Base-by-base conservation (phyloP, 1,284 basidiomycete species). In the Apiotrichum veenhuisii region DNA sequence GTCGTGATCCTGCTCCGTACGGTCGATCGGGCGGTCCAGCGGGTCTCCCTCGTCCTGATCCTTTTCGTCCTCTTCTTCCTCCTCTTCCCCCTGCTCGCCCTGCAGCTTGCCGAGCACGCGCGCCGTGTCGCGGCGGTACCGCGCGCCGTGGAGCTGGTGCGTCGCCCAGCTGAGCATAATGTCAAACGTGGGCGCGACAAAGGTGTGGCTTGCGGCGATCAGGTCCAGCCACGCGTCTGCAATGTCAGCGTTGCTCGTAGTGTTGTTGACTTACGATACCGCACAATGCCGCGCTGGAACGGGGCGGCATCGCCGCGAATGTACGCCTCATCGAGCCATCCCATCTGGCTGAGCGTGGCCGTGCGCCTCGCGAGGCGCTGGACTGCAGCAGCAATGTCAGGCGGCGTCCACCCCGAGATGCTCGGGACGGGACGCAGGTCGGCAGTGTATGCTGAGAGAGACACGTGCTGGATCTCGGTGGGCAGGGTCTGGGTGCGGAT, bases 81-180 rank as follows among this genome's bases (percentile, higher is more conserved):
- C n/a, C n/a, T n/a, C n/a, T n/a, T n/a, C n/a, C n/a, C n/a, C n/a
- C n/a, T n/a, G n/a, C n/a, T n/a, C n/a, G n/a, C n/a, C n/a, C n/a
- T n/a, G n/a, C n/a, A n/a, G n/a, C n/a, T n/a, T n/a, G 8, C 59
- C 59, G 20, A 73, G 56, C 11, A 63, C 45, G 17, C 30, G 26
- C 33, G 44, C 42, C 14, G 66, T 73, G 25, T 69, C 70, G 18
- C 22, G 2, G 11, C 53, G 54, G 54, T 75, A 77, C 9, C 57
- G 38, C 4, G 43, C 50, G 3, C 63, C 64, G 38, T 61, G 57
- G 22, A 77, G 69, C 54, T 77, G 71, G 53, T 77, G 75, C 8
- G 75, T 75, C 47, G 73, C 72, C 75, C 75, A 76, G 9, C 68
- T 68, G 23, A 76, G 62, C 52, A 75, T 73, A 49, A 77, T 74